Conservation (phyloP, 2,329 filamentous ascomycete species). For the Paecilomyces formosus region DNA sequence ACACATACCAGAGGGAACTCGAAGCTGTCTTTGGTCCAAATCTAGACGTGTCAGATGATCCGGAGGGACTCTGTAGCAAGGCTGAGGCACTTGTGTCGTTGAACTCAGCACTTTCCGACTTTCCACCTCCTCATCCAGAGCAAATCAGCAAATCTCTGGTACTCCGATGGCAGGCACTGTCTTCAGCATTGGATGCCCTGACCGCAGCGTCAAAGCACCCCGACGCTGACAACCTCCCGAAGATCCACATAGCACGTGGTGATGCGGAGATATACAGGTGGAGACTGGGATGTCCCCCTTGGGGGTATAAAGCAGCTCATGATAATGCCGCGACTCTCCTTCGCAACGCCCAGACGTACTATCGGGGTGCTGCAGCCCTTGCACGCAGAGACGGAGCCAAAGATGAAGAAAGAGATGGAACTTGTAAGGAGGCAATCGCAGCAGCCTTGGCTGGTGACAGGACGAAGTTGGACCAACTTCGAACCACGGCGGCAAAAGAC, state of each 20-base stretch:
- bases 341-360: slow-evolving; percentile 52
- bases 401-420: slow-evolving; percentile 38
- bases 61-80: slow-evolving; percentile 46
- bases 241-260: slow-evolving; percentile 48
- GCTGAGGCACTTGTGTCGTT: slow-evolving; percentile 51
- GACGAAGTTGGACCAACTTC: slow-evolving; percentile 31
- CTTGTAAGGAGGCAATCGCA: slow-evolving; percentile 42
- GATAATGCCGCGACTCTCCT: slow-evolving; percentile 42
- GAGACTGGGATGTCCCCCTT: slow-evolving; percentile 42
- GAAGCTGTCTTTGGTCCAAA: slow-evolving; percentile 32
- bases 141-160: slow-evolving; percentile 21
- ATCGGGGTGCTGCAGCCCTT: slow-evolving; percentile 44
- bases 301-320: slow-evolving; percentile 32
- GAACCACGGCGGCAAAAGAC: slow-evolving; percentile 26
- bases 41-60: slow-evolving; percentile 35
- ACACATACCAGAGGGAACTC: slow-evolving; percentile 45
- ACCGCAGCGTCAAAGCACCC: slow-evolving; percentile 46
- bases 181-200: slow-evolving; percentile 43
- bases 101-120: slow-evolving; percentile 40
- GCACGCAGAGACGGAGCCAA: slow-evolving; percentile 32
- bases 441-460: slow-evolving; percentile 37
- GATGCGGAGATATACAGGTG: slow-evolving; percentile 50
- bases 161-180: slow-evolving; percentile 47
- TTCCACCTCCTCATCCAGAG: slow-evolving; percentile 19
- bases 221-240: slow-evolving; percentile 42